A percentile compares a stretch with the other conserved stretches of the same genome.
phyloP scores from a whole-genome alignment of 2,329 filamentous ascomycete species.

The Fusarium gaditjirri region DNA sequence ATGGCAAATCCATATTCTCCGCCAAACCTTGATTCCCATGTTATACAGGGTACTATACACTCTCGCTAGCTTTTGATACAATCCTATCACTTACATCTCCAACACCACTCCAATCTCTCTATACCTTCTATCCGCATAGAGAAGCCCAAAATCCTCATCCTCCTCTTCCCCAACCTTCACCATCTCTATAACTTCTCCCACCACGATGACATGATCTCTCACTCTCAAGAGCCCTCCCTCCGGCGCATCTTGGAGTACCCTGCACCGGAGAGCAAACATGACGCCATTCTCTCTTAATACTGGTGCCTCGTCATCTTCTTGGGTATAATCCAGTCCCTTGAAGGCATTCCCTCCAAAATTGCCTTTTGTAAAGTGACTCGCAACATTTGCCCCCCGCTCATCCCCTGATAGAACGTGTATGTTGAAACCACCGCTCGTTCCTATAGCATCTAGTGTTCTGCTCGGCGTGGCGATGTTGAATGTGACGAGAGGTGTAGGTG shows the following conservation, averaged over 20 bases:
- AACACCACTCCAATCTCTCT: slow-evolving; percentile 55
- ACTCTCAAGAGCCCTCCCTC: slow-evolving; percentile 57
- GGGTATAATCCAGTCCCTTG: slow-evolving; percentile 34
- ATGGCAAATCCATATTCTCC: background rate
- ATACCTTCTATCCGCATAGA: slow-evolving; percentile 62
- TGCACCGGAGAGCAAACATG: slow-evolving; percentile 59
- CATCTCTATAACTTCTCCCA: slow-evolving; percentile 62
- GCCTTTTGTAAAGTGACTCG: slow-evolving; percentile 63
- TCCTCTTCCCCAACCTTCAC: slow-evolving; percentile 47
- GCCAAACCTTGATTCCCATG: background rate
- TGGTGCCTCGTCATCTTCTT: slow-evolving; percentile 48
- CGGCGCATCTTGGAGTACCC: slow-evolving; percentile 54
- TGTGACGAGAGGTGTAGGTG: slow-evolving; percentile 62
- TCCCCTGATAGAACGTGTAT: slow-evolving; percentile 65
- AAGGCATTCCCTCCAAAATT: slow-evolving; percentile 56
- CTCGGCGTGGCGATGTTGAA: slow-evolving; percentile 69
- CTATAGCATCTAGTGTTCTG: slow-evolving; percentile 64
- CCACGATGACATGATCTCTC: slow-evolving; percentile 63
- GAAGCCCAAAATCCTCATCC: slow-evolving; percentile 56
- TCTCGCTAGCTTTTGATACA: slow-evolving; percentile 13
- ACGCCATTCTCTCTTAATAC: slow-evolving; percentile 63
- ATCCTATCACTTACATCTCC: slow-evolving; percentile 22
- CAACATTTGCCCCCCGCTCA: slow-evolving; percentile 59
- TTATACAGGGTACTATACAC: slow-evolving; percentile 31
- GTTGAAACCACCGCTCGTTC: slow-evolving; percentile 59